phyloP scores from a whole-genome alignment of 75 land plant genomes.

The Sequoiadendron giganteum region DNA sequence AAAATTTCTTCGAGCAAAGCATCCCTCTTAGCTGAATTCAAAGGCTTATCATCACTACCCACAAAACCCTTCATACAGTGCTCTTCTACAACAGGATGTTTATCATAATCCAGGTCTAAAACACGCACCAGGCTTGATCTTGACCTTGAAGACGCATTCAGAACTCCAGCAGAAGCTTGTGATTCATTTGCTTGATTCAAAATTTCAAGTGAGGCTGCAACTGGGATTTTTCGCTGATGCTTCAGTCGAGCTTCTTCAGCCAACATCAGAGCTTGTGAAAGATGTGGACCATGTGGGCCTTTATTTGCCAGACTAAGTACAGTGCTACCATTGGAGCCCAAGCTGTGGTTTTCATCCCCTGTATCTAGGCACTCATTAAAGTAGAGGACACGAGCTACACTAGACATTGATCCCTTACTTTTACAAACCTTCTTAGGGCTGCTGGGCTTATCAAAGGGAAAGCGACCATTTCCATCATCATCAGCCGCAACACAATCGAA shows the following conservation, averaged over 20 bases:
- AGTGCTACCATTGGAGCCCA: not conserved
- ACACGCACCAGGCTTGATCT: not conserved
- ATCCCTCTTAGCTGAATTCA: not conserved
- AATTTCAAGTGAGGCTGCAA: not conserved
- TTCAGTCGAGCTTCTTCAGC: not conserved
- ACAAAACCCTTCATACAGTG: not conserved
- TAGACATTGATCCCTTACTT: not conserved
- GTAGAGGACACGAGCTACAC: not conserved
- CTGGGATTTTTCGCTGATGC: not conserved
- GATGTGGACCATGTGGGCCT: not conserved
- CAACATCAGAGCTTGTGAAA: not conserved
- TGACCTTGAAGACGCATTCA: not conserved
- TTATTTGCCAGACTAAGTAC: not conserved
- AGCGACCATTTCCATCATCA: not conserved
- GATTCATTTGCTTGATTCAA: not conserved
- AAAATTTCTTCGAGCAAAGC: conserved; percentile 5
- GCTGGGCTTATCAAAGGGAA: not conserved
- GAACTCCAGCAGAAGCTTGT: not conserved
- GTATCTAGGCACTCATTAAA: not conserved
- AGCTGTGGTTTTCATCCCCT: not conserved
- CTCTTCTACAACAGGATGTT: not conserved
- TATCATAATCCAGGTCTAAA: conserved; percentile 1
- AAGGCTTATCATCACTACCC: not conserved
- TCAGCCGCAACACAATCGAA: not conserved
- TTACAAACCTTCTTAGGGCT: not conserved